Evolutionary conservation across 2,329 filamentous ascomycete genomes (phyloP).

Genomic region (Alternaria brassicicola): DNA sequence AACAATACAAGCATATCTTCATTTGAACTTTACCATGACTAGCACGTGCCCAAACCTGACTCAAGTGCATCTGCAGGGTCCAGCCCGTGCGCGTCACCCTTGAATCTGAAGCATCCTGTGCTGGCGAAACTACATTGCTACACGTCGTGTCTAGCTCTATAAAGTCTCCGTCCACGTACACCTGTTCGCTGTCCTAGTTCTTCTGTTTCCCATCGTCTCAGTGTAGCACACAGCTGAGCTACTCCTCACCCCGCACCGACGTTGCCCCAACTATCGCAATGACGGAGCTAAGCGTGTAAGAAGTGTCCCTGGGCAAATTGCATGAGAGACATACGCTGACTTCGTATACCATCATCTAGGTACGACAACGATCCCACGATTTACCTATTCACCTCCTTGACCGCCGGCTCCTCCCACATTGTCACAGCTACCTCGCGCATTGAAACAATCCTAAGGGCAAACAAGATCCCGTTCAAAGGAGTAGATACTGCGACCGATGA

Average conservation of each 20-base stretch:
- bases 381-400: conserved; percentile 96
- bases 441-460: conserved; percentile 94
- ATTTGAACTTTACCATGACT: background rate
- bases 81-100: too few relatives aligned
- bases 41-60: too few relatives aligned
- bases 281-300: conserved; percentile 46
- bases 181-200: background rate
- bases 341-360: background rate
- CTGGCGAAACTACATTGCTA: conserved; percentile 16
- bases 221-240: conserved; percentile 1
- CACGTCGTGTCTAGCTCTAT: conserved; percentile 3
- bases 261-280: conserved; percentile 23
- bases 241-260: background rate
- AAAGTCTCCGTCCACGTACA: background rate
- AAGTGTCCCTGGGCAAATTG: background rate
- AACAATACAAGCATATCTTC: conserved; percentile 20
- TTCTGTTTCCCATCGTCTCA: background rate
- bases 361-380: conserved; percentile 59
- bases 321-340: background rate
- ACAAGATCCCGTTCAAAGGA: conserved; percentile 91
- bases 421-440: conserved; percentile 94
- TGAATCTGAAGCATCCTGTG: background rate
- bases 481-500: conserved; percentile 91
- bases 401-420: conserved; percentile 93
- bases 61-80: conserved; percentile 1